Evolutionary conservation across 1,139 yeast species (phyloP), one percentile per base, ranked within the genome.

Genomic region (Nadsonia starkeyi-henricii): DNA sequence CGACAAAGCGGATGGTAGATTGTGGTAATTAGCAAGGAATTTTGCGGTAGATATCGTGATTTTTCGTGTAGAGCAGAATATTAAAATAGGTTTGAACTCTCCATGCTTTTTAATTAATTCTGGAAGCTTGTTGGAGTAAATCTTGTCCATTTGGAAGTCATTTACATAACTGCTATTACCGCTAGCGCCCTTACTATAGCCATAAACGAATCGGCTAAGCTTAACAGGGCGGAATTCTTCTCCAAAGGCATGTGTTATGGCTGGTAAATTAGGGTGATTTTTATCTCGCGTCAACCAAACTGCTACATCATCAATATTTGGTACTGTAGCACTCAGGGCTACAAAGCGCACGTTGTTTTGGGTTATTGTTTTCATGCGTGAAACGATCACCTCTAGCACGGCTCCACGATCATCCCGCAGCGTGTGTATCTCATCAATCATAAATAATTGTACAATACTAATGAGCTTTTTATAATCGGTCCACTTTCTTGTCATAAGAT

Each of bases 291-390:
- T 18, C 3, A 76, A 51, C 80, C 80, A 77, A 0, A 53, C 52
- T 0, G 78, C 69, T 2, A 77, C 61, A 56, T 77, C 80, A 2
- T 62, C 59, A 9, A 74, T 69, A 52, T 77, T 77, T 1, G 78
- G 75, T 13, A 76, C 70, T 0, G 79, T 74, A 0, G 81, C 81
- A 23, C 80, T 75, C 2, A 74, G 61, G 0, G 78, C 78, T 23
- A 77, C 58, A 17, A 76, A 65, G 51, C 81, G 64, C 3, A 33
- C 5, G n/a, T 75, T 52, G 20, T 59, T 52, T 1, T 51, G 45
- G 43, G 71, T 65, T 52, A 71, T 57, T 26, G 63, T 62, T 52
- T 70, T 73, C 77, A 75, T 73, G 55, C 81, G 64, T 0, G 80
- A 73, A 0, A 71, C 60, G 1, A 74, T 75, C 1, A 72, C 78